Conservation (phyloP, 495 filamentous ascomycete species). For the Viridothelium virens region DNA sequence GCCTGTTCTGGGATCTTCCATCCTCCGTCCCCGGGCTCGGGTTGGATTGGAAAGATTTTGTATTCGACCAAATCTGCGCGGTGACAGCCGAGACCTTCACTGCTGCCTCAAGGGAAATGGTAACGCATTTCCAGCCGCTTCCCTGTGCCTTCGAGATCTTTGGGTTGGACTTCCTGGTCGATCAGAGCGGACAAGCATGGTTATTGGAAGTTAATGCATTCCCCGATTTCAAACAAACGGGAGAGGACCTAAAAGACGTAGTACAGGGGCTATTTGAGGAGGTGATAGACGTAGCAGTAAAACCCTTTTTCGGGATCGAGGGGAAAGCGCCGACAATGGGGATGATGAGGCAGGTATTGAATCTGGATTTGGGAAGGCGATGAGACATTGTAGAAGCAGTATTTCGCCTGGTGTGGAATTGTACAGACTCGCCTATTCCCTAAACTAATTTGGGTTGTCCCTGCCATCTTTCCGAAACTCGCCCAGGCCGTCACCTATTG, state of each 20-base stretch:
- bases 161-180: constrained; percentile 84
- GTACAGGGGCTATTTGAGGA: constrained; percentile 69
- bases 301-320: constrained; percentile 48
- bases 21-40: constrained; percentile 25
- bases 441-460: background rate
- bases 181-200: constrained; percentile 54
- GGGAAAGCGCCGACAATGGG: constrained; percentile 28
- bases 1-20: constrained; percentile 62
- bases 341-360: constrained; percentile 47
- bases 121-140: constrained; percentile 80
- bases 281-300: constrained; percentile 58
- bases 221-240: constrained; percentile 90
- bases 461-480: background rate
- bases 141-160: constrained; percentile 86
- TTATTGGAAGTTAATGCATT: constrained; percentile 94
- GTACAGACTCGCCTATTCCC: background rate
- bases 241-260: constrained; percentile 58
- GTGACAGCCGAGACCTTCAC: constrained; percentile 71
- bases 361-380: constrained; percentile 55
- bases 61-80: constrained; percentile 65
- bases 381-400: constrained; percentile 10
- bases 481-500: background rate
- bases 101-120: constrained; percentile 73
- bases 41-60: constrained; percentile 47
- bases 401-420: background rate